Base-by-base conservation (phyloP, 1,284 basidiomycete species). In the Cerioporus squamosus region DNA sequence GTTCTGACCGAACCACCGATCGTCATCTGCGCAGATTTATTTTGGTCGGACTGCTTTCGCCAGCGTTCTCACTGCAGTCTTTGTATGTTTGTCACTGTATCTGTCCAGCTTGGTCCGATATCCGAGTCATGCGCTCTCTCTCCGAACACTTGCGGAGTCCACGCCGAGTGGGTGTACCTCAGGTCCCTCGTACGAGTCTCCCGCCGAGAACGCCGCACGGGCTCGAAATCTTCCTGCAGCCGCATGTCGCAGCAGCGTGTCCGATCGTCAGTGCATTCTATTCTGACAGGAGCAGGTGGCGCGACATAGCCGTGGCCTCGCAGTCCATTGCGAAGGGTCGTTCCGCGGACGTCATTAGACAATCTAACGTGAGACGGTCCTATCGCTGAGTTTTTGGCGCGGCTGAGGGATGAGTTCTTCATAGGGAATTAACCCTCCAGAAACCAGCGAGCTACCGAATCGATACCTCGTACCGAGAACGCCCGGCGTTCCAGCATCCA, bases 41-140 rank as follows among this genome's bases (percentile, higher is more conserved):
- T 51, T 46, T 31, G 18, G 36, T 51, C 42, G 55, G 46, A 45
- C 56, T 24, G 36, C 36, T 47, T 26, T 49, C n/a, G 53, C 49
- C 26, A 24, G 33, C 47, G 24, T 56, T 54, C 45, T 42, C 31
- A 17, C 44, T 44, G 51, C 49, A 24, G 29, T 44, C 42, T 44
- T 36, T 38, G 51, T 43, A 40, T 56, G 50, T 57, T 60, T 63
- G 44, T 57, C 24, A 44, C 29, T 57, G 52, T 55, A 59, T 42
- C 44, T 57, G 44, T 59, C 33, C 42, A 50, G 54, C 58, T 44
- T 40, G 57, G 36, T 46, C 57, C 39, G 46, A 49, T 31, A 29
- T 50, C 45, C 53, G 24, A 51, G 42, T 50, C 58, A 49, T 55
- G 57, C 48, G 49, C 49, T 29, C 17, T 39, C 55, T 48, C 43